A percentile compares a stretch with the other conserved stretches of the same genome.
phyloP scores from a whole-genome alignment of 2,329 filamentous ascomycete species.

The Penicillium sp. region DNA sequence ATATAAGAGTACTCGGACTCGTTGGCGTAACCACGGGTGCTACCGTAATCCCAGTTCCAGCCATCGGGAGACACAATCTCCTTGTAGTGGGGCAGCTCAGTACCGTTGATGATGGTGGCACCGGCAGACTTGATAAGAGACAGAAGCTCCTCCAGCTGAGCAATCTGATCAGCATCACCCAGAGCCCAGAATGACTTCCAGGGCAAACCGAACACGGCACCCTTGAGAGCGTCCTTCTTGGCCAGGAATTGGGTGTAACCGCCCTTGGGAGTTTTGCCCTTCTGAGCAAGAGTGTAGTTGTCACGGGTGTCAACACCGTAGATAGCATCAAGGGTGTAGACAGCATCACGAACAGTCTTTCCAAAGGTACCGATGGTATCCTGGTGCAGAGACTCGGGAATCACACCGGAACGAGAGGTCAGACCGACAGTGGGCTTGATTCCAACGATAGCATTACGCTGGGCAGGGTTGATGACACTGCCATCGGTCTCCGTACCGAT shows the following conservation, averaged over 20 bases:
- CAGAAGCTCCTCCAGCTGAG: slow-evolving; percentile 53
- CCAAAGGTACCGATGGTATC: slow-evolving; percentile 69
- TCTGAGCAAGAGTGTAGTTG: slow-evolving; percentile 63
- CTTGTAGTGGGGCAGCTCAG: slow-evolving; percentile 64
- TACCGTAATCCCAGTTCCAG: slow-evolving; percentile 74
- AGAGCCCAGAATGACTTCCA: slow-evolving; percentile 70
- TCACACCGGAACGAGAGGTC: slow-evolving; percentile 61
- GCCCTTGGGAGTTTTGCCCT: slow-evolving; percentile 51
- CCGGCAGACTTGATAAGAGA: slow-evolving; percentile 58
- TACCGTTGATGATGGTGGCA: slow-evolving; percentile 66
- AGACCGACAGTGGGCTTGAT: slow-evolving; percentile 74
- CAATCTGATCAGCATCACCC: slow-evolving; percentile 56
- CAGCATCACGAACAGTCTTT: slow-evolving; percentile 66
- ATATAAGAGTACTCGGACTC: slow-evolving; percentile 72
- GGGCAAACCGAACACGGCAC: slow-evolving; percentile 67
- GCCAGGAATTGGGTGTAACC: slow-evolving; percentile 61
- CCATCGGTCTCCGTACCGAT: slow-evolving; percentile 74
- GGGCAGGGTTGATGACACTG: slow-evolving; percentile 69
- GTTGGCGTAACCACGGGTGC: slow-evolving; percentile 61
- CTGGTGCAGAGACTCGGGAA: slow-evolving; percentile 66
- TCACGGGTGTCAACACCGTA: slow-evolving; percentile 63
- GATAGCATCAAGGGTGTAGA: slow-evolving; percentile 65
- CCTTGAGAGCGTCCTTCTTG: slow-evolving; percentile 54
- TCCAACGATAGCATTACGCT: slow-evolving; percentile 67
- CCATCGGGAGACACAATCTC: slow-evolving; percentile 62